Base-by-base conservation (phyloP, 2,329 filamentous ascomycete species). In the Basipetospora sp. region DNA sequence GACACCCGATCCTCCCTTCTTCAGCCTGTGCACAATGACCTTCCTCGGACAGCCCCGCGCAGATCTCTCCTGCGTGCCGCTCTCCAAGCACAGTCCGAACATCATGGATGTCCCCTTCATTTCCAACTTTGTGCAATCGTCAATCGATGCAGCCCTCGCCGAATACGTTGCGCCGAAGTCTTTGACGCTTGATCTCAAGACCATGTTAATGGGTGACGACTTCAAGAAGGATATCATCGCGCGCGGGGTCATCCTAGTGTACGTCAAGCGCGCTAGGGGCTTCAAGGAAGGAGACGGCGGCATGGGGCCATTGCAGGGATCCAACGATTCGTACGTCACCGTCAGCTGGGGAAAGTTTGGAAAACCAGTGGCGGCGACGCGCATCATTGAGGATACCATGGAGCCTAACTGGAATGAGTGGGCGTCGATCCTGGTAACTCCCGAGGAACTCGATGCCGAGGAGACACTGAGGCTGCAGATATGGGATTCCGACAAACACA, bases 301-400 rank as follows among this genome's bases (percentile, higher is more conserved):
- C n/a, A 31, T 37, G 10, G 35, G 35, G 6, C 35, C 35, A 4
- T n/a, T 37, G 5, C 4, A 37, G 10, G 35, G 35, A 4, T 31
- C 27, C 10, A 92, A 83, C 36, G 90, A 98, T 48, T 86, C 88
- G 0, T 96, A 96, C 56, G 92, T 96, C 53, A 94, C 88, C 22
- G 69, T 96, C 26, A 80, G 82, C 29, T 96, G 92, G 64, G 92
- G 84, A 50, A 94, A 96, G 56, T 96, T 94, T 48, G 83, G 82
- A 40, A 98, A 98, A 60, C 88, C 88, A 2, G 92, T 94, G 73
- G 96, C 94, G 58, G 94, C 87, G 57, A 96, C 90, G 2, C 77
- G 90, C 34, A 87, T 96, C 36, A 94, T 96, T 45, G 85, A 88
- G 37, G 88, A 96, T 51, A 81, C 94, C 47, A 69, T 94, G 39